phyloP scores from a whole-genome alignment of 2,329 filamentous ascomycete genomes.

The Colletotrichum aenigma region DNA sequence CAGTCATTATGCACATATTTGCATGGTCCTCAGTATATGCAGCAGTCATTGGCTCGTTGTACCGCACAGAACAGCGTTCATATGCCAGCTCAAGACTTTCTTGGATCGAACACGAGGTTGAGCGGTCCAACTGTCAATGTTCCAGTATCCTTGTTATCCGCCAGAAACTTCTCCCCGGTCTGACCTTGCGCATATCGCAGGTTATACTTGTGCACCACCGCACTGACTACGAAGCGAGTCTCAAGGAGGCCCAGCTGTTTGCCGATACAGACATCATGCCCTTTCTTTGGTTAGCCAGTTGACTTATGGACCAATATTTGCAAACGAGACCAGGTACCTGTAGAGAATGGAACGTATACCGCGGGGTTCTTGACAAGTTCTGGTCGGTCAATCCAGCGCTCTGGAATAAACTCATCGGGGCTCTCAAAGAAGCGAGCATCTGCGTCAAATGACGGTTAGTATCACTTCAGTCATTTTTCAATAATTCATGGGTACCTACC shows the following conservation, averaged over 20 bases:
- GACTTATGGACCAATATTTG: accelerated
- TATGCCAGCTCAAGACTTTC: not conserved
- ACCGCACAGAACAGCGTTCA: not conserved
- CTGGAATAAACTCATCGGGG: conserved; percentile 37
- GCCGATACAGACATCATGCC: conserved; percentile 37
- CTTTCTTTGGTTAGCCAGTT: not conserved
- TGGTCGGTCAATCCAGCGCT: conserved; percentile 35
- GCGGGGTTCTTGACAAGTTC: conserved; percentile 33
- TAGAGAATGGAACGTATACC: conserved; percentile 35
- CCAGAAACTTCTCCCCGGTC: not conserved
- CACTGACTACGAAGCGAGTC: conserved; percentile 21
- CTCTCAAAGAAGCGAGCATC: conserved; percentile 23
- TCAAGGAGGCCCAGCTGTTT: conserved; percentile 39
- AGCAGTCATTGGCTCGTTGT: not conserved
- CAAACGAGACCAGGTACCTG: conserved; percentile 17
- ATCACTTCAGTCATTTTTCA: accelerated
- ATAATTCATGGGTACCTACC: not conserved
- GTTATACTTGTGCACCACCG: conserved; percentile 6
- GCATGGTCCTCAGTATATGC: not conserved
- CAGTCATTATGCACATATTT: not conserved
- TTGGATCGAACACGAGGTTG: conserved; percentile 1
- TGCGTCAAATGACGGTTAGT: conserved; percentile 1
- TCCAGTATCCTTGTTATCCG: conserved; percentile 5
- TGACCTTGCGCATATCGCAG: conserved; percentile 6
- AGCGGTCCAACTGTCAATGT: conserved; percentile 10